phyloP scores from a whole-genome alignment of 208 protist species.

The Wallacemonas sp. region DNA sequence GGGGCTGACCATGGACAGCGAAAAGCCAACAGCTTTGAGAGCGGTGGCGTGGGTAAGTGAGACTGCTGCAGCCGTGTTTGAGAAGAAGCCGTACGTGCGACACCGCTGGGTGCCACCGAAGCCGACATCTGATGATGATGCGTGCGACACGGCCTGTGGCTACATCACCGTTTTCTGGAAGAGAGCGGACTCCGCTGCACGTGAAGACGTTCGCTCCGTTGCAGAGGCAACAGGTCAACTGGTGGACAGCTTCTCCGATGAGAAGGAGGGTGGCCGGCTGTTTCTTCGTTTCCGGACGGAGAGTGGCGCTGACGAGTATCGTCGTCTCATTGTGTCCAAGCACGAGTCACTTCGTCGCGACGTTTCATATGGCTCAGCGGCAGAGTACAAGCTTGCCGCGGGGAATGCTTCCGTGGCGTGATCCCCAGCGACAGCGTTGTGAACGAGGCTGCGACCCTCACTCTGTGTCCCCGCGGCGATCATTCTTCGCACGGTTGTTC shows the following conservation, averaged over 20 bases:
- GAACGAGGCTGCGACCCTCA: too few relatives aligned
- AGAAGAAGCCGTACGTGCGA: conserved; percentile 47
- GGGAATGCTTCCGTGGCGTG: too few relatives aligned
- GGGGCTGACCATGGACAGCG: neutral
- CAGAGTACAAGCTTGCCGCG: conserved; percentile 33
- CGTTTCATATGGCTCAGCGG: conserved; percentile 49
- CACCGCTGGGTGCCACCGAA: neutral
- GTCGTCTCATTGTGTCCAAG: conserved; percentile 19
- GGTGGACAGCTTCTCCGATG: conserved; percentile 47
- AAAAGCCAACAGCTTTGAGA: conserved; percentile 12
- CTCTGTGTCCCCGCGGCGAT: too few relatives aligned
- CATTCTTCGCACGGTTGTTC: too few relatives aligned
- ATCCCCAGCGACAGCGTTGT: too few relatives aligned
- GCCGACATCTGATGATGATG: neutral
- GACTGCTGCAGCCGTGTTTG: conserved; percentile 21
- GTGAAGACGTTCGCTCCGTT: conserved; percentile 7
- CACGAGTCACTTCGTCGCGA: conserved; percentile 29
- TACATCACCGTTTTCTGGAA: conserved; percentile 51
- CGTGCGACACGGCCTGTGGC: conserved; percentile 2
- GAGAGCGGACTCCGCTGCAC: conserved; percentile 8
- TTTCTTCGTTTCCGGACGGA: conserved; percentile 52
- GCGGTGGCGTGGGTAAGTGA: conserved; percentile 74
- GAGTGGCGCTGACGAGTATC: conserved; percentile 39
- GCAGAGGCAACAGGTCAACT: conserved; percentile 7
- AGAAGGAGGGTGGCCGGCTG: conserved; percentile 58